phyloP scores from a whole-genome alignment of 768 basidiomycete species.

The Russula brevipes region DNA sequence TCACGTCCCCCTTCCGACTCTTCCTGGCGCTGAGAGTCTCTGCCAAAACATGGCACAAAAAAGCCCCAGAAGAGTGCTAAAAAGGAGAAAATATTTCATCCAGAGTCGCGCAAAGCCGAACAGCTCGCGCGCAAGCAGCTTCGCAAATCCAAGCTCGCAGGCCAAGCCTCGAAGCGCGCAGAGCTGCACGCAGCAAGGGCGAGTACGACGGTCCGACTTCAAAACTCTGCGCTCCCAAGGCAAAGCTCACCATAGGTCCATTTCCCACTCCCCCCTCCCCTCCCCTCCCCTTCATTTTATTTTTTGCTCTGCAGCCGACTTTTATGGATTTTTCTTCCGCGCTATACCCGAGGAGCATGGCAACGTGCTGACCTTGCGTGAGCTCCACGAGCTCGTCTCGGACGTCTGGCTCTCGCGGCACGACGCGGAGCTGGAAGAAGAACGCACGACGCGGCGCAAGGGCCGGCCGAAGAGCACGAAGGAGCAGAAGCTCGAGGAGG shows the following conservation, averaged over 20 bases:
- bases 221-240: no score
- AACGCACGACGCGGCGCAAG: constrained; percentile 56
- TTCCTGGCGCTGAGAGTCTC: constrained; percentile 29
- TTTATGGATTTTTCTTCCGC: constrained; percentile 72
- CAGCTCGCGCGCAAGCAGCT: constrained; percentile 64
- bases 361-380: constrained; percentile 48
- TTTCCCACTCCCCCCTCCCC: no score
- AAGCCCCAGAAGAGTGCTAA: constrained; percentile 32
- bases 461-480: constrained; percentile 70
- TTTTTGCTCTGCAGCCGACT: constrained; percentile 45
- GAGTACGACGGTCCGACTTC: constrained; percentile 11
- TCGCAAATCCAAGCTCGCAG: constrained; percentile 62
- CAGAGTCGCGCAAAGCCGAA: constrained; percentile 76
- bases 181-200: constrained; percentile 57
- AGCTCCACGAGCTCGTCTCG: constrained; percentile 58
- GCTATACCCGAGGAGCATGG: constrained; percentile 53
- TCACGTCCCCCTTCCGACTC: constrained; percentile 16
- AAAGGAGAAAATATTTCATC: constrained; percentile 80
- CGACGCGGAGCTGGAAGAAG: constrained; percentile 58
- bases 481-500: constrained; percentile 64
- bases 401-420: constrained; percentile 72
- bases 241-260: no score
- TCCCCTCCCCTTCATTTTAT: no score
- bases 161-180: constrained; percentile 48
- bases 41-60: constrained; percentile 15